A percentile compares a stretch with the other conserved stretches of the same genome.
phyloP scores from a whole-genome alignment of 2,329 filamentous ascomycete species.

The Macrophomina phaseolina region DNA sequence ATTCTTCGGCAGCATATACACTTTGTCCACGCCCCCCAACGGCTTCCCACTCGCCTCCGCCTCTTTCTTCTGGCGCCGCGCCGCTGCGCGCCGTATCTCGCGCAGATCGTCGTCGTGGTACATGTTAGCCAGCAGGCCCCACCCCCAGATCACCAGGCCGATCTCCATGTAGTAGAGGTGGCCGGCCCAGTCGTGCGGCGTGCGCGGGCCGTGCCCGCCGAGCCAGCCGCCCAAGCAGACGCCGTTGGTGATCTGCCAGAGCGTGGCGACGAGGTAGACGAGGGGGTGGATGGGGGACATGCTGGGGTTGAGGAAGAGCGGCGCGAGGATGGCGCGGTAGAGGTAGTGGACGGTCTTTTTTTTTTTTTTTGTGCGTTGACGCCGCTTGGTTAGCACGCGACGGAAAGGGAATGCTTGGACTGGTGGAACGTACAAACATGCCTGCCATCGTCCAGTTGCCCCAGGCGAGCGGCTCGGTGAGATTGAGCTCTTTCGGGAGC shows the following conservation, averaged over 20 bases:
- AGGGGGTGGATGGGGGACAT: constrained; percentile 86
- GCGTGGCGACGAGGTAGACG: constrained; percentile 67
- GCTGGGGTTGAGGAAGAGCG: constrained; percentile 79
- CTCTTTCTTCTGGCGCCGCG: constrained; percentile 61
- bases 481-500: constrained; percentile 64
- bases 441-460: constrained; percentile 78
- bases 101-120: constrained; percentile 89
- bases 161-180: constrained; percentile 55
- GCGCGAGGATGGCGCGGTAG: constrained; percentile 85
- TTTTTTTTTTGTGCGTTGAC: constrained; percentile 37
- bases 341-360: constrained; percentile 76
- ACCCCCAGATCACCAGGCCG: constrained; percentile 76
- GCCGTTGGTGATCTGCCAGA: constrained; percentile 83
- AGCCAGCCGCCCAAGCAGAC: constrained; percentile 80
- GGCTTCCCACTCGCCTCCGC: constrained; percentile 53
- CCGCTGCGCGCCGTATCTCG: constrained; percentile 77
- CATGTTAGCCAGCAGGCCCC: constrained; percentile 80
- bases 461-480: constrained; percentile 67
- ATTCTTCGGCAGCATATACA: constrained; percentile 84
- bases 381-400: no score
- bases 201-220: constrained; percentile 76
- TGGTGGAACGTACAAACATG: constrained; percentile 59
- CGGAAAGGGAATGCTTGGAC: background rate
- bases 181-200: constrained; percentile 58
- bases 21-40: constrained; percentile 68